Base-by-base conservation (phyloP, 177 flowering plant genomes). In the Vitis hybrid region DNA sequence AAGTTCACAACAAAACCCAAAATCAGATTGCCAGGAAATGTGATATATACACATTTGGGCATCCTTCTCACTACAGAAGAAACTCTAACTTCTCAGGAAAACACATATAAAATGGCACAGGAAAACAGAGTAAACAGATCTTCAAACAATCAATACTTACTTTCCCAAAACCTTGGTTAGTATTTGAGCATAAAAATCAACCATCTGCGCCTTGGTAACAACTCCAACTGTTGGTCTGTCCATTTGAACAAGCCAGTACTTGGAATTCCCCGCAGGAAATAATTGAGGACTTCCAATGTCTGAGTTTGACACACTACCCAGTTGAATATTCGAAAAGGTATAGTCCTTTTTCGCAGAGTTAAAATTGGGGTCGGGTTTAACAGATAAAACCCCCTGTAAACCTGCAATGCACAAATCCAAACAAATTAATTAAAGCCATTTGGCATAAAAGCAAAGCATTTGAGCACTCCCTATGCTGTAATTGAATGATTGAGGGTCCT, bases 41-140 rank as follows among this genome's bases (percentile, higher is more conserved):
- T 92, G 89, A 80, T 94, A 94, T 60, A 92, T 81, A 77, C 97
- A 89, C 97, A 90, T 91, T 62, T 94, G 97, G 3, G 99, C 95
- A 82, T 94, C 94, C 74, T 79, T 84, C 79, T 88, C 95, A 72
- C 97, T 94, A 83, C 65, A 72, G 13, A 62, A 66, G 52, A 57
- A 17, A 50, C 23, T 5, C n/a, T 56, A 23, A 40, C 11, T 17
- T 64, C 34, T 55, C 54, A 40, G 62, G 12, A 19, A 21, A 15
- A n/a, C 64, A 59, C 14, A 57, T 51, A 56, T 14, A 45, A 17
- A 55, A 52, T 18, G 4, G 17, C 4, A 48, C 4, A 17, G 18
- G 2, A 23, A 50, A 17, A 49, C 13, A 17, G 19, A 54, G 12
- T 5, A 60, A 14, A 60, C 1, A 61, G 5, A 14, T 56, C n/a